Conservation (phyloP, 108 stramenopile species). For the Nannochloropsis gaditana region DNA sequence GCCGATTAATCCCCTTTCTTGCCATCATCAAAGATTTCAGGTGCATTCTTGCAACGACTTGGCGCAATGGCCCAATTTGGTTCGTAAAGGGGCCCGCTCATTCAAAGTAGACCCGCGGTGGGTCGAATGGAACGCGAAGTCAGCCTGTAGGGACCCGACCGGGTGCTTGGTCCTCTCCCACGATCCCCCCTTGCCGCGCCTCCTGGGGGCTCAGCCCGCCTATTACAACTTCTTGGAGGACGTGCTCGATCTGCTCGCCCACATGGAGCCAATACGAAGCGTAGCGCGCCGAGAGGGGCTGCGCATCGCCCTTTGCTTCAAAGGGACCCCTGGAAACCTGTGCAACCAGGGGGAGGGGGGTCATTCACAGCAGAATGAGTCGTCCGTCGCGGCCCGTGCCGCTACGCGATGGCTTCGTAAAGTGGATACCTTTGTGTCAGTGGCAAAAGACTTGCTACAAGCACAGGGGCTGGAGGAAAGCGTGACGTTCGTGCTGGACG, state of each 20-base stretch:
- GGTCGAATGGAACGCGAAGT: not conserved
- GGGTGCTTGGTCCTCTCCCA: not conserved
- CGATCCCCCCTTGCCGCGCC: constrained; percentile 15
- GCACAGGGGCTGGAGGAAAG: not conserved
- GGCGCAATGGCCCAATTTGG: not conserved
- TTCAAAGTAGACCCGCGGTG: constrained; percentile 1
- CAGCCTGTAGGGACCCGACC: not conserved
- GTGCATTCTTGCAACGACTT: constrained; percentile 8
- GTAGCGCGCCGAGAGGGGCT: not conserved
- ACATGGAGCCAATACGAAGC: not conserved
- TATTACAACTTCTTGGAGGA: not conserved
- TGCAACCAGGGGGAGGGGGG: not conserved
- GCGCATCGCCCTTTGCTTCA: constrained; percentile 12
- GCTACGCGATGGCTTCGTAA: not conserved
- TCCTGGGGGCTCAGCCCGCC: not conserved
- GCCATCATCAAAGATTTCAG: not conserved
- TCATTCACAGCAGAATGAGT: not conserved
- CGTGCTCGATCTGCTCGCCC: not conserved
- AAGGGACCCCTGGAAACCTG: not conserved
- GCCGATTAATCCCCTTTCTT: not conserved
- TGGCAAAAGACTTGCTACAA: not conserved
- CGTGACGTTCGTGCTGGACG: not conserved
- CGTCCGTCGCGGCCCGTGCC: too few species aligned
- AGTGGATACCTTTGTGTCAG: not conserved
- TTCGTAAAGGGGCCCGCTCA: not conserved